Conservation (phyloP, 2,329 filamentous ascomycete species). For the Trichoderma lentiforme region DNA sequence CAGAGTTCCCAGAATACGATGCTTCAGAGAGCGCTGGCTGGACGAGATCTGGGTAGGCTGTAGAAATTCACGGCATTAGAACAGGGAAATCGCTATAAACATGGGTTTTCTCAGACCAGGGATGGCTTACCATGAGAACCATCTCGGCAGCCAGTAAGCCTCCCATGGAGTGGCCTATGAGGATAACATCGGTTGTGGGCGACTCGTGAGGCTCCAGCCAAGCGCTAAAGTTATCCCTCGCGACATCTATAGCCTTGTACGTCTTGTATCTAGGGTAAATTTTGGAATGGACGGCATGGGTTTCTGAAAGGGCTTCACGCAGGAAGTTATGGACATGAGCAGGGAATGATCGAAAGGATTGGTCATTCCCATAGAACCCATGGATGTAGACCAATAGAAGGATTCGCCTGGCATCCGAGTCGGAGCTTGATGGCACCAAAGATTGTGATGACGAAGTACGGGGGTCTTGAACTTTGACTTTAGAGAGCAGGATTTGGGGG, state of each 20-base stretch:
- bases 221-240: constrained; percentile 75
- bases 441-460: constrained; percentile 49
- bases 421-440: constrained; percentile 31
- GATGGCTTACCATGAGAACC: constrained; percentile 54
- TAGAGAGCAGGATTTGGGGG: background rate
- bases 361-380: constrained; percentile 85
- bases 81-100: background rate
- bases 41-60: constrained; percentile 36
- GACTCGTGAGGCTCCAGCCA: constrained; percentile 80
- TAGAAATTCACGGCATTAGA: background rate
- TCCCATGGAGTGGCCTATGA: constrained; percentile 88
- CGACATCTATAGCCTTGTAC: constrained; percentile 66
- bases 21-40: constrained; percentile 51
- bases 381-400: constrained; percentile 82
- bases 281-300: constrained; percentile 81
- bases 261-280: constrained; percentile 80
- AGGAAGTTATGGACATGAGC: constrained; percentile 79
- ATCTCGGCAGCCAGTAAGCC: constrained; percentile 80
- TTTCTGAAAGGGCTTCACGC: constrained; percentile 62
- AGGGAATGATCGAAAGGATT: constrained; percentile 83
- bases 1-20: constrained; percentile 75
- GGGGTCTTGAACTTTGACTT: constrained; percentile 36
- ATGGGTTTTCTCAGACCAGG: background rate
- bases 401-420: constrained; percentile 42
- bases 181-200: constrained; percentile 69